Conservation (phyloP, 2,329 filamentous ascomycete genomes). For the Xylaria sp. region DNA sequence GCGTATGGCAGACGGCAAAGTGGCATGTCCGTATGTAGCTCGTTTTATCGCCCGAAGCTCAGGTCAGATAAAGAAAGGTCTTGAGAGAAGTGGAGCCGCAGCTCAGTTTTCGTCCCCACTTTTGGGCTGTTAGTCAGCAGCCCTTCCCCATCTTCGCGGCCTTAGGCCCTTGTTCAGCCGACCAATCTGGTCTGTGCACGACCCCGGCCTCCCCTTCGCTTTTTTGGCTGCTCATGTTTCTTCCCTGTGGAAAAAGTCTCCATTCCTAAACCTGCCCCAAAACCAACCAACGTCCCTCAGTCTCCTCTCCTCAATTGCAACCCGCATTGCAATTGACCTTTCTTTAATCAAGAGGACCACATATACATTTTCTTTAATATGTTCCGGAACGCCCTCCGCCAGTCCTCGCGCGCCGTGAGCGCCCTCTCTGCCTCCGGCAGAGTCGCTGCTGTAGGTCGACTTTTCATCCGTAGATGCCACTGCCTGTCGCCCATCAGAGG, state of each 20-base stretch:
- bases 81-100: neutral
- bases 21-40: neutral
- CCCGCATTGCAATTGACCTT: constrained; percentile 61
- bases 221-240: constrained; percentile 19
- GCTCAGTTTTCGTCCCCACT: neutral
- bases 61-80: neutral
- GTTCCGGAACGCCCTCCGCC: constrained; percentile 98
- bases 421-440: constrained; percentile 88
- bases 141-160: neutral
- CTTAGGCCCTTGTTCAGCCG: neutral
- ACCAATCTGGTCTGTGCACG: constrained; percentile 19
- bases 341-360: constrained; percentile 44
- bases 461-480: constrained; percentile 32
- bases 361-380: constrained; percentile 58
- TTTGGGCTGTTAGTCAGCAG: neutral
- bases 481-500: constrained; percentile 41
- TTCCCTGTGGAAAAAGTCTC: constrained; percentile 29
- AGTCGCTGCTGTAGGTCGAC: constrained; percentile 84
- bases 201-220: constrained; percentile 20
- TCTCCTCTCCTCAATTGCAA: constrained; percentile 60
- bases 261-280: constrained; percentile 25
- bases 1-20: neutral
- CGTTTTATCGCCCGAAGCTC: neutral
- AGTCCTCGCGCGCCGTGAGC: constrained; percentile 91
- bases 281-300: constrained; percentile 40